Percentiles rank a stretch among this genome's conserved stretches.
These are phyloP conservation scores for Kuraishia ogatae DNA, from an alignment of 805 yeast genomes.

Conservation along the genomic window DNA sequence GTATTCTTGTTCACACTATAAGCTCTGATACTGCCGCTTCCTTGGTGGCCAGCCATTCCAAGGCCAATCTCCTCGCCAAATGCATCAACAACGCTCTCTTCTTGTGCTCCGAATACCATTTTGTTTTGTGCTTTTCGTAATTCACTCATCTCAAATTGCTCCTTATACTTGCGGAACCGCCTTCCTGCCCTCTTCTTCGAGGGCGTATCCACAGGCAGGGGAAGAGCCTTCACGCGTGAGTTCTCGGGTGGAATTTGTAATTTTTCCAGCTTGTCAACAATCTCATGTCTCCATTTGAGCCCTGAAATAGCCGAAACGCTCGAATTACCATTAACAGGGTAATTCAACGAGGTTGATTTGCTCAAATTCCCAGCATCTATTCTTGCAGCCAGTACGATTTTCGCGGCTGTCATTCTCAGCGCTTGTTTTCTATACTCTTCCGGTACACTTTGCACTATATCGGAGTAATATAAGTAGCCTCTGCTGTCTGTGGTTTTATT, in stretches of 20 bases:
- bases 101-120: constrained; percentile 74
- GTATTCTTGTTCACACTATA: constrained; percentile 33
- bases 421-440: constrained; percentile 57
- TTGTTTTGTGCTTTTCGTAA: constrained; percentile 76
- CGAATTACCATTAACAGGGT: constrained; percentile 12
- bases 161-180: constrained; percentile 69
- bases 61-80: constrained; percentile 79
- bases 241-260: constrained; percentile 71
- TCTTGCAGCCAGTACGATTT: constrained; percentile 74
- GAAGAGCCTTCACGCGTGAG: constrained; percentile 57
- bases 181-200: constrained; percentile 85
- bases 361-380: constrained; percentile 36
- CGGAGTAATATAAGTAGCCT: constrained; percentile 61
- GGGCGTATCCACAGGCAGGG: constrained; percentile 65
- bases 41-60: constrained; percentile 50
- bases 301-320: constrained; percentile 38
- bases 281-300: constrained; percentile 45
- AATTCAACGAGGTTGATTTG: constrained; percentile 23
- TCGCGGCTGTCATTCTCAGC: constrained; percentile 71
- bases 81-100: constrained; percentile 49
- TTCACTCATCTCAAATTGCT: constrained; percentile 75
- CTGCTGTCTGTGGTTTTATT: constrained; percentile 35
- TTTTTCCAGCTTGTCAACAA: constrained; percentile 57
- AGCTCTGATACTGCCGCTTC: constrained; percentile 10
- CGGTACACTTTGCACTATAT: constrained; percentile 50